phyloP scores from a whole-genome alignment of 2,329 filamentous ascomycete species.

The Aspergillus terreus region DNA sequence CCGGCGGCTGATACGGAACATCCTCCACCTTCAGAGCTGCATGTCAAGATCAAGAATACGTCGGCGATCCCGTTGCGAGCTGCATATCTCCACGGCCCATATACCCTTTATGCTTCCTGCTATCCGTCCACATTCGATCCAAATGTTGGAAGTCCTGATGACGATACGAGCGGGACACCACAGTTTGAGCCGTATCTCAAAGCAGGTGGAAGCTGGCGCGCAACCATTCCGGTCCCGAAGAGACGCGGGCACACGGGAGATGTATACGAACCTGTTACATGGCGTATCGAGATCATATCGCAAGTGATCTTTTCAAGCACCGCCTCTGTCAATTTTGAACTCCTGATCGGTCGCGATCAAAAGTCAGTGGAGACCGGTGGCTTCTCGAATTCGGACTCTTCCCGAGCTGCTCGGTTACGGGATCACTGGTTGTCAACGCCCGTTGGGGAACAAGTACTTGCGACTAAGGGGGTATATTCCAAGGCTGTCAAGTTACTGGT shows the following conservation, averaged over 20 bases:
- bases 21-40: conserved; percentile 74
- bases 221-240: conserved; percentile 73
- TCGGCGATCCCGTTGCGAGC: conserved; percentile 86
- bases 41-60: conserved; percentile 87
- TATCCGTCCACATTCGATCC: conserved; percentile 82
- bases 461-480: conserved; percentile 76
- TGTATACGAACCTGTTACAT: conserved; percentile 57
- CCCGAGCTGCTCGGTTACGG: conserved; percentile 64
- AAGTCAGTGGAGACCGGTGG: conserved; percentile 67
- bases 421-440: conserved; percentile 68
- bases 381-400: conserved; percentile 47
- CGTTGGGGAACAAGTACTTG: conserved; percentile 53
- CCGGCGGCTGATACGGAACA: conserved; percentile 85
- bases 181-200: conserved; percentile 97
- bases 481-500: conserved; percentile 72
- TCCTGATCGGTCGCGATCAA: conserved; percentile 80
- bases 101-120: conserved; percentile 81
- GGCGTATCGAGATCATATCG: conserved; percentile 87
- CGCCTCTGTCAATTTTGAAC: conserved; percentile 81
- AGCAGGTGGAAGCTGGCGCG: conserved; percentile 82
- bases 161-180: conserved; percentile 70
- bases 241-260: conserved; percentile 36
- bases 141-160: conserved; percentile 62
- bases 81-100: conserved; percentile 94
- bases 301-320: conserved; percentile 92